Base-by-base conservation (phyloP, 768 basidiomycete species). In the Calocybe cyanea region DNA sequence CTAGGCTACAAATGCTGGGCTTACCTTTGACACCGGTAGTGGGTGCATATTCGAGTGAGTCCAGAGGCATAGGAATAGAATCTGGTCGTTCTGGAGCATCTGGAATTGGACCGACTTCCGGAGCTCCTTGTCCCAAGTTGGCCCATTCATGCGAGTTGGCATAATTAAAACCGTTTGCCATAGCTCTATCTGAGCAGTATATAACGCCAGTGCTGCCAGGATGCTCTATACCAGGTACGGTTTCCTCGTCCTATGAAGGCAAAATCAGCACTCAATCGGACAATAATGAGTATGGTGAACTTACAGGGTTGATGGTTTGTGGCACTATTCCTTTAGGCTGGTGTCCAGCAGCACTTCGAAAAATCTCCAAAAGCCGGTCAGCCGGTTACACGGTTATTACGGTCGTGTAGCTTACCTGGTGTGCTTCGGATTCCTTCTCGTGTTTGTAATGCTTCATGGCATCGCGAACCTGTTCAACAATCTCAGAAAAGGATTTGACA, bases 121-220 rank as follows among this genome's bases (percentile, higher is more conserved):
- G 92, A 13, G 90, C 89, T 34, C 88, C 90, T 66, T 94, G 92
- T n/a, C 93, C 94, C 8, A 91, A 73, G 59, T 92, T 91, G 4
- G 87, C 77, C 90, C 91, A 92, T 52, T 85, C 83, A 57, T 89
- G 83, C 11, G 81, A 82, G 53, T 72, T 70, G 48, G 85, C 78
- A 54, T 89, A 87, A 52, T 69, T 83, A 71, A 92, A 96, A 7
- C 93, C 93, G 59, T 96, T 95, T 9, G 92, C 92, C 71, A 92
- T 90, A n/a, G 92, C 89, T 48, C 92, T 83, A 59, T 93, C 89
- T 1, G 88, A 91, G 64, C 92, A 93, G 62, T 94, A 96, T 57
- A 94, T 78, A 18, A 77, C 76, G 38, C 75, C 76, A 24, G 76
- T 78, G 57, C 74, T 76, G 36, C 76, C 75, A 40, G 89, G 89